A percentile compares a stretch with the other conserved stretches of the same genome.
Conservation (phyloP, 176 grass and related monocot species). For the Aegilops tauschii region DNA sequence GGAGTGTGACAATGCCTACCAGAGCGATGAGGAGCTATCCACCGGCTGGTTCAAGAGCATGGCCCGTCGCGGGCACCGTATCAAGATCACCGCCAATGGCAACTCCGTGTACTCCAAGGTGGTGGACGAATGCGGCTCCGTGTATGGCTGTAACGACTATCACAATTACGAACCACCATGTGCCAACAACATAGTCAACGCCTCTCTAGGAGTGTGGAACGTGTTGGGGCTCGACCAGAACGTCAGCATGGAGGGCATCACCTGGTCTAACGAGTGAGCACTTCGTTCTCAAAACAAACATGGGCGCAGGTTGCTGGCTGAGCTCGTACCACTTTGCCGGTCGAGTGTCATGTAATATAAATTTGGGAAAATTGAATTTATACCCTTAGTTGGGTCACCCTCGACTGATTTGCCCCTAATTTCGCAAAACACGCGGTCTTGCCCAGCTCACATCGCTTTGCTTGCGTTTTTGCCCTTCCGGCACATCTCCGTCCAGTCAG, state of each 20-base stretch:
- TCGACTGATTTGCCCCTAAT: too few relatives aligned
- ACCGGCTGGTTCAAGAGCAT: constrained; percentile 15
- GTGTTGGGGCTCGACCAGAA: constrained; percentile 4
- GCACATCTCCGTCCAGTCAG: too few relatives aligned
- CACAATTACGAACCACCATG: neutral
- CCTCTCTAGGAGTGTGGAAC: too few relatives aligned
- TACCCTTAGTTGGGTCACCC: too few relatives aligned
- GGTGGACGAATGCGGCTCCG: constrained; percentile 4
- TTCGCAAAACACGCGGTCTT: too few relatives aligned
- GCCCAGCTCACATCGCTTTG: too few relatives aligned
- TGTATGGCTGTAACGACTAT: neutral
- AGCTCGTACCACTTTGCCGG: neutral
- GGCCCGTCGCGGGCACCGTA: neutral
- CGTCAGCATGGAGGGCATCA: neutral
- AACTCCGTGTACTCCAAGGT: constrained; percentile 23
- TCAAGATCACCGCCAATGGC: constrained; percentile 10
- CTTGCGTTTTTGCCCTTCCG: too few relatives aligned
- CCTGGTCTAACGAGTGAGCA: neutral
- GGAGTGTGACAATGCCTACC: neutral
- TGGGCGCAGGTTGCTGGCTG: neutral
- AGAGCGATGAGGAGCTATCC: constrained; percentile 17
- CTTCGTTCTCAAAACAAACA: neutral
- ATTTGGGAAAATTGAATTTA: too few relatives aligned
- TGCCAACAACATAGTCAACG: too few relatives aligned
- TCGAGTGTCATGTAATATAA: neutral